Conservation (phyloP, 768 basidiomycete genomes). For the Hygrophorus pudorinus region DNA sequence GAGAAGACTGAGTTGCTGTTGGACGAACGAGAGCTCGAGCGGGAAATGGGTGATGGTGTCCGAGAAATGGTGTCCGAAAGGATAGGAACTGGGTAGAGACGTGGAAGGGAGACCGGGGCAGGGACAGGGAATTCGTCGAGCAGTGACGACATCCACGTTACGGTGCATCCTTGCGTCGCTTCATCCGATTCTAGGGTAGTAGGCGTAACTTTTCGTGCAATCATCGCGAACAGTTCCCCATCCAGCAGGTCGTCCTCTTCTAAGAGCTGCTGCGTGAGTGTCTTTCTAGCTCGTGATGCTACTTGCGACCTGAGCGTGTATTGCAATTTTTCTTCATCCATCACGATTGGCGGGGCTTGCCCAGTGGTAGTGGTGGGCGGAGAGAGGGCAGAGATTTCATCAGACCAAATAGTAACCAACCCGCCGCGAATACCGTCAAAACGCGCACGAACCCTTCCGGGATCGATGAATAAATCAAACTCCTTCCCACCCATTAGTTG, state of each 20-base stretch:
- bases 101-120: constrained; percentile 46
- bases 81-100: constrained; percentile 50
- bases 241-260: constrained; percentile 63
- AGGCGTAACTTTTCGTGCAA: constrained; percentile 44
- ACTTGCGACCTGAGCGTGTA: too few relatives aligned
- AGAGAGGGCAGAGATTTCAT: constrained; percentile 23
- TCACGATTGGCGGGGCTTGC: constrained; percentile 2
- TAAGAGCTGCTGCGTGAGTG: constrained; percentile 63
- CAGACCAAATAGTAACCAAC: constrained; percentile 61
- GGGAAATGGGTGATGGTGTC: constrained; percentile 52
- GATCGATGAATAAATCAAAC: constrained; percentile 77
- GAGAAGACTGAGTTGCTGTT: constrained; percentile 60
- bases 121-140: constrained; percentile 43
- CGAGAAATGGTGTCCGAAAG: constrained; percentile 40
- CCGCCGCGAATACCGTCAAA: constrained; percentile 28
- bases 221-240: constrained; percentile 63
- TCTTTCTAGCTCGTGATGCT: constrained; percentile 28
- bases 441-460: constrained; percentile 67
- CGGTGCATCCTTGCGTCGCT: too few relatives aligned
- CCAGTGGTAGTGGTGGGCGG: constrained; percentile 13
- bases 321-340: neutral
- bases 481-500: constrained; percentile 53
- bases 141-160: constrained; percentile 61
- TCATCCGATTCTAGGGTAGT: too few relatives aligned
- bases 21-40: constrained; percentile 56